Conservation (phyloP, 139 green algal species). For the Limnomonas spitsbergensis region DNA sequence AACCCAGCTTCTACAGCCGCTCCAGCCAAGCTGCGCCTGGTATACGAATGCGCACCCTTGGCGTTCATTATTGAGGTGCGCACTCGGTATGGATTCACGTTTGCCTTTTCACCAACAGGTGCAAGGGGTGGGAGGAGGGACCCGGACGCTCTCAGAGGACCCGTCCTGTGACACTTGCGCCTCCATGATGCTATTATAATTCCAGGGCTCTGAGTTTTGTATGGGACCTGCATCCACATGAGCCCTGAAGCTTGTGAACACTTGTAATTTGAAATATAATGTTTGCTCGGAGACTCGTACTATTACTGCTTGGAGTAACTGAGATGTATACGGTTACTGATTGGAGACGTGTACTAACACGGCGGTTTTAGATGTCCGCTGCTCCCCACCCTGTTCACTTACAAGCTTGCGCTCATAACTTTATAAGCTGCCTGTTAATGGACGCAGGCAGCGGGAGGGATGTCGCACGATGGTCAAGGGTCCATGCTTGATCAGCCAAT, state of each 20-base stretch:
- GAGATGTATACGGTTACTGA: too few species aligned
- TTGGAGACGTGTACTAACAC: too few species aligned
- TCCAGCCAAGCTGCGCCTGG: slow-evolving; percentile 75
- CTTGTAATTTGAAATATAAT: too few species aligned
- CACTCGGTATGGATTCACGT: not conserved
- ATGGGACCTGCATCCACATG: not conserved
- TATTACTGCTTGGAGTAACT: too few species aligned
- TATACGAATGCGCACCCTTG: slow-evolving; percentile 81
- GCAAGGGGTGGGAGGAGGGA: not conserved
- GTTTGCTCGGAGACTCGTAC: too few species aligned
- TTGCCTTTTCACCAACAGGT: not conserved
- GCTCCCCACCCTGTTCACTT: too few species aligned
- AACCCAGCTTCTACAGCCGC: slow-evolving; percentile 61
- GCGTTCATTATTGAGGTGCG: slow-evolving; percentile 68
- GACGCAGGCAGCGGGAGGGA: slow-evolving; percentile 64
- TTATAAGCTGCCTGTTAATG: not conserved
- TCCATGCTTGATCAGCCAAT: slow-evolving; percentile 51
- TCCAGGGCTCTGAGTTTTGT: not conserved
- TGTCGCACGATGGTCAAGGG: slow-evolving; percentile 38
- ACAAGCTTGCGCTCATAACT: not conserved
- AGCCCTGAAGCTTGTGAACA: too few species aligned
- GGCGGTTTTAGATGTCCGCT: too few species aligned
- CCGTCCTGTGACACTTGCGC: not conserved
- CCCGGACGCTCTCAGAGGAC: not conserved
- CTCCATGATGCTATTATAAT: not conserved